Percentiles rank a stretch among this genome's conserved stretches.
phyloP scores from a whole-genome alignment of 2,329 filamentous ascomycete species.

The Apiospora marii region DNA sequence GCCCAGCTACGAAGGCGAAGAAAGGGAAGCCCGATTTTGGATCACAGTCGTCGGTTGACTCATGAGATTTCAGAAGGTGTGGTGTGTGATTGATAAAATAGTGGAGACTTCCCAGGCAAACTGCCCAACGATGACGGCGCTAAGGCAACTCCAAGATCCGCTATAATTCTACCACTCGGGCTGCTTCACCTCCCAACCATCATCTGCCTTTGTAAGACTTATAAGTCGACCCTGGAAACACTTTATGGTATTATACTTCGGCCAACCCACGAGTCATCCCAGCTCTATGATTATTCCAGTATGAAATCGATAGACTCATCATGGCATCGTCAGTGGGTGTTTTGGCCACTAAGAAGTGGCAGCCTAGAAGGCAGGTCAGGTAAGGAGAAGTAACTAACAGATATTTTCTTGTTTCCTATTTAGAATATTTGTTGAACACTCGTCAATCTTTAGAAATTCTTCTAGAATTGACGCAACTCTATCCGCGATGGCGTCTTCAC shows the following conservation, averaged over 20 bases:
- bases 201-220: not conserved
- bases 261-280: not conserved
- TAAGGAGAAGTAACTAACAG: not conserved
- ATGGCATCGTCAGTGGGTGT: not conserved
- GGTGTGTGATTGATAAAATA: constrained; percentile 8
- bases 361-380: not conserved
- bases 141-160: not conserved
- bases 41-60: not conserved
- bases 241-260: not conserved
- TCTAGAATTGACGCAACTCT: not conserved
- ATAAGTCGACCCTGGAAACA: not conserved
- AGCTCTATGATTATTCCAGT: not conserved
- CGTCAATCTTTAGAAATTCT: not conserved
- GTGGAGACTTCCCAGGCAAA: not conserved
- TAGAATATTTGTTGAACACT: not conserved
- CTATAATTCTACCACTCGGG: not conserved
- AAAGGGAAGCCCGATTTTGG: not conserved
- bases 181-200: not conserved
- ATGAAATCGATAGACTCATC: not conserved
- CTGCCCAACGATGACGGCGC: constrained; percentile 1
- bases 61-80: constrained; percentile 12
- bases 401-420: not conserved
- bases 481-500: not conserved
- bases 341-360: not conserved
- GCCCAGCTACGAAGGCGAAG: not conserved